Evolutionary conservation across 768 basidiomycete species (phyloP).

Genomic region (Paxillus rubicundulus): DNA sequence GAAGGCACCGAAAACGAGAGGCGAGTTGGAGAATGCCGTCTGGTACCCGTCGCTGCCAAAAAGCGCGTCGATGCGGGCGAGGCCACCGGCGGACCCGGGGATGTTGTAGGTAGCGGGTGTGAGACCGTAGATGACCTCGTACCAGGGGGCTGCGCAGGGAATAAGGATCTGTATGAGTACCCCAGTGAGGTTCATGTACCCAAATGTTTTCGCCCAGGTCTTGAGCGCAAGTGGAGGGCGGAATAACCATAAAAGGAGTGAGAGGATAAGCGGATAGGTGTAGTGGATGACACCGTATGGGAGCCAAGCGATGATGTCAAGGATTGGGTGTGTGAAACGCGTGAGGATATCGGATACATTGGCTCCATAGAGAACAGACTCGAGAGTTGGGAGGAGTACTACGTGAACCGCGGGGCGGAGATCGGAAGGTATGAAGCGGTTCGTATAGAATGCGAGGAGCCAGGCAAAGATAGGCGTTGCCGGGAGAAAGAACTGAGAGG

Average conservation of each 20-base stretch:
- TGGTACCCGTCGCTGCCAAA: conserved; percentile 79
- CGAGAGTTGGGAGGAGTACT: conserved; percentile 89
- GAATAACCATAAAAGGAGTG: conserved; percentile 86
- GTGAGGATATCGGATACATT: conserved; percentile 98
- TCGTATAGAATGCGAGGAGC: conserved; percentile 84
- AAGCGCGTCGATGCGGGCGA: conserved; percentile 87
- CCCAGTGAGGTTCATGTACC: conserved; percentile 88
- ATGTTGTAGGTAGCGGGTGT: conserved; percentile 93
- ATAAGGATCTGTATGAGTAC: conserved; percentile 86
- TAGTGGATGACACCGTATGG: conserved; percentile 98
- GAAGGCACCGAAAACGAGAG: conserved; percentile 96
- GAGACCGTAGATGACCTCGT: conserved; percentile 94
- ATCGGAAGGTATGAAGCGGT: conserved; percentile 74
- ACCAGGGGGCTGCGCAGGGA: conserved; percentile 96
- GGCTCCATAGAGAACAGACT: conserved; percentile 93
- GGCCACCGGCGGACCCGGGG: conserved; percentile 90
- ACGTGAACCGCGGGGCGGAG: conserved; percentile 87
- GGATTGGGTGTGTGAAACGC: conserved; percentile 85
- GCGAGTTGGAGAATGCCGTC: conserved; percentile 77
- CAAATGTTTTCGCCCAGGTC: conserved; percentile 84
- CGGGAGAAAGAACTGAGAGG: conserved; percentile 87
- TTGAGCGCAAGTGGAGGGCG: conserved; percentile 76
- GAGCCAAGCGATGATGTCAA: conserved; percentile 94
- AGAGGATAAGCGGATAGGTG: conserved; percentile 80
- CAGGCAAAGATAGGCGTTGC: conserved; percentile 85